Base-by-base conservation (phyloP, 176 grass and related monocot species). In the Carex pumila region DNA sequence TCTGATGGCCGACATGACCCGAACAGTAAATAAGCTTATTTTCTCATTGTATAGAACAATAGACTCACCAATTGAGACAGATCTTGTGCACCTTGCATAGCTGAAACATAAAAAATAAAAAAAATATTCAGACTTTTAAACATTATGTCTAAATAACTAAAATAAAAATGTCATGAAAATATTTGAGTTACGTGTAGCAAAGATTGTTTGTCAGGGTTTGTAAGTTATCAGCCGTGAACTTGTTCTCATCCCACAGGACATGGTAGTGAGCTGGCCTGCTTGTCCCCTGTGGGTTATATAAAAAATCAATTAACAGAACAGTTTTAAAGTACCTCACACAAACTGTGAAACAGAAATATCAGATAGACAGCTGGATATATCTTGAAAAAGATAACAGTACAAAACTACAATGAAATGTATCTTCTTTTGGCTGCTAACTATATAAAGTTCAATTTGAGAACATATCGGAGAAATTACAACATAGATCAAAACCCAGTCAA, bases 241-340 rank as follows among this genome's bases (percentile, higher is more conserved):
- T 94, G 82, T 98, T 98, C 57, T 98, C 95, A 39, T 98, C 92
- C 95, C 94, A 97, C 57, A 97, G 85, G 55, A 94, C 95, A 80
- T 98, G 95, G 73, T 98, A 98, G 63, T 98, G 95, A 25, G 95
- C 92, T 43, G 95, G 95, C 22, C 95, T 89, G 86, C 95, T 98
- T 22, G 95, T 98, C 41, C 95, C 95, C 90, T 95, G 34, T 2
- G 9, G 1, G 61, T 31, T 21, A 54, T 73, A 80, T 60, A 36
- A 0, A 59, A 34, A 0, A 59, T 69, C 6, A 3, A 1, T 60
- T 43, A 49, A 18, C 41, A 9, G 13, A 70, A 31, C 19, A 49
- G 70, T 21, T 58, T 65, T 65, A 62, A 14, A 77, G 5, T 59
- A 61, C 30, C 12, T 77, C 45, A 15, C 31, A 34, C 13, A 34